Conservation (phyloP, 495 filamentous ascomycete genomes). For the Cairneyella variabilis region DNA sequence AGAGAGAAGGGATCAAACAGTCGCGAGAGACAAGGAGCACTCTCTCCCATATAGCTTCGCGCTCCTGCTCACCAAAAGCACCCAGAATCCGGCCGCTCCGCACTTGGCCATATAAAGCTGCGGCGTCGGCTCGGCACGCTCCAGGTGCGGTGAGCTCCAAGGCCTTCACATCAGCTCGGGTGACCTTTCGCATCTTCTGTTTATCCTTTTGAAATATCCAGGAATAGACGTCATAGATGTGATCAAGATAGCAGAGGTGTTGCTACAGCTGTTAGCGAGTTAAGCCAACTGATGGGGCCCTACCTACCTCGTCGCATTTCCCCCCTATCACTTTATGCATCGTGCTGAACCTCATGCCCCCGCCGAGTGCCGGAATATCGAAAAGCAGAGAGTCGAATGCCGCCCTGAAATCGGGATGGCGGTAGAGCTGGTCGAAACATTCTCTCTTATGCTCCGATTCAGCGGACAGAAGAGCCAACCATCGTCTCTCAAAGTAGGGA, state of each 20-base stretch:
- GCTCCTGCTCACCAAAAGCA: constrained; percentile 27
- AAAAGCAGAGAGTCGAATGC: not conserved
- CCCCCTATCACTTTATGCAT: not conserved
- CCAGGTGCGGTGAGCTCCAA: constrained; percentile 14
- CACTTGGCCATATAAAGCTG: constrained; percentile 14
- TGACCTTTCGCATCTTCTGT: constrained; percentile 8
- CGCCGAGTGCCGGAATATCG: not conserved
- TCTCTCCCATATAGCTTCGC: constrained; percentile 21
- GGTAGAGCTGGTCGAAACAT: not conserved
- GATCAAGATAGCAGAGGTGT: not conserved
- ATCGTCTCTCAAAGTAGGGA: not conserved
- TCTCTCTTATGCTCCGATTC: not conserved
- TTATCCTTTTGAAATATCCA: not conserved
- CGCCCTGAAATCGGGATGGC: not conserved
- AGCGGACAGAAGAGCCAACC: not conserved
- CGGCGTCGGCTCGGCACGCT: constrained; percentile 1
- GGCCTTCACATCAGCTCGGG: constrained; percentile 10
- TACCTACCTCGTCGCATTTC: not conserved
- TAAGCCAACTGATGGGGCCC: not conserved
- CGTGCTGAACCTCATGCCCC: not conserved
- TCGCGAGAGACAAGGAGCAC: constrained; percentile 11
- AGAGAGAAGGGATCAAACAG: constrained; percentile 30
- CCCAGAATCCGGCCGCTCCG: constrained; percentile 26
- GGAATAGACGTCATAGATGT: not conserved
- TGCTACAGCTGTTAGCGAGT: not conserved